A percentile compares a stretch with the other conserved stretches of the same genome.
phyloP scores from a whole-genome alignment of 441 rosid species.

The Rhodomyrtus psidioides region DNA sequence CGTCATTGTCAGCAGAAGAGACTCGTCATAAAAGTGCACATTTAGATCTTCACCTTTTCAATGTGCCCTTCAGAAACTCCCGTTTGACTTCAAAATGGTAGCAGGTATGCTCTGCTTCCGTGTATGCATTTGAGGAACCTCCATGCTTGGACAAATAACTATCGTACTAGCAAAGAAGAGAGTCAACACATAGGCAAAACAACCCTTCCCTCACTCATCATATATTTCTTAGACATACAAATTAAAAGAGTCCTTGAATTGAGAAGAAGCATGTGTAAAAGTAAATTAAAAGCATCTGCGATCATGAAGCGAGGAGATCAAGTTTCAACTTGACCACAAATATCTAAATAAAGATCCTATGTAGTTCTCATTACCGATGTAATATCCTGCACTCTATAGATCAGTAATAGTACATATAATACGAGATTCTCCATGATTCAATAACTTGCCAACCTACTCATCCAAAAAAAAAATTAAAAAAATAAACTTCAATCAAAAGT shows the following conservation, averaged over 20 bases:
- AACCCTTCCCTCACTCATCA: neutral
- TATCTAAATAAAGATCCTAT: neutral
- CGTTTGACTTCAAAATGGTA: constrained; percentile 94
- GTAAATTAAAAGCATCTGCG: neutral
- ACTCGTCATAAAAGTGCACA: neutral
- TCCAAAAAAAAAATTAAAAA: neutral
- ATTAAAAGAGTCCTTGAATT: neutral
- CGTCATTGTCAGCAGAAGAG: neutral
- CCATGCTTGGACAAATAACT: constrained; percentile 98
- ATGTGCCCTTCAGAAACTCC: constrained; percentile 80
- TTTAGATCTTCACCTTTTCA: constrained; percentile 51
- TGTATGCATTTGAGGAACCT: constrained; percentile 95
- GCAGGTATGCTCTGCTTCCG: constrained; percentile 92
- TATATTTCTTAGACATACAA: neutral
- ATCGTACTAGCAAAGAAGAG: constrained; percentile 74
- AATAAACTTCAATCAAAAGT: neutral
- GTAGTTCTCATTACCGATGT: neutral
- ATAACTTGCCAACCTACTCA: neutral
- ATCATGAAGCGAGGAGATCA: neutral
- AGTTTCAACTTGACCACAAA: neutral
- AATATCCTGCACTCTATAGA: neutral
- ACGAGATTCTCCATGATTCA: neutral
- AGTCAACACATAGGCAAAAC: constrained; percentile 28
- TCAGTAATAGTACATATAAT: neutral
- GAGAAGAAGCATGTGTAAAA: neutral